Evolutionary conservation across 2,329 filamentous ascomycete species (phyloP).

Genomic region (Botryotinia convoluta): DNA sequence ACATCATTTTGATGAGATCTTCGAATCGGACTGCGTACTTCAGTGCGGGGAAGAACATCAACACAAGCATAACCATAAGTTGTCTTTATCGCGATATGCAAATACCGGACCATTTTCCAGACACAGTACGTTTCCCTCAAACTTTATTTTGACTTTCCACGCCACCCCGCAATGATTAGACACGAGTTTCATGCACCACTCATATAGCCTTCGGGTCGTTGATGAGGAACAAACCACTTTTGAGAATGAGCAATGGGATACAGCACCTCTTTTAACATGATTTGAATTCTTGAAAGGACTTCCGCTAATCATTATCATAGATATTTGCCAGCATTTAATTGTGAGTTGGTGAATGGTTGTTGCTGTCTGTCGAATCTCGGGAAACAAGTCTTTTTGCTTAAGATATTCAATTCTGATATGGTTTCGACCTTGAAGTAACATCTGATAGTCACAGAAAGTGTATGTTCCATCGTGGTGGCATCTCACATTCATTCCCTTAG

Average conservation of each 20-base stretch:
- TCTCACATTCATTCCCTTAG: not conserved
- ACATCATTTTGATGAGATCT: not conserved
- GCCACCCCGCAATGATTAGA: conserved; percentile 76
- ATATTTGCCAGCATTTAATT: not conserved
- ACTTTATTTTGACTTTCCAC: not conserved
- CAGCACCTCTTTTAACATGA: not conserved
- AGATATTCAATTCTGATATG: not conserved
- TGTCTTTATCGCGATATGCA: not conserved
- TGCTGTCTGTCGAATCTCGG: no score
- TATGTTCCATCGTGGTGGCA: no score
- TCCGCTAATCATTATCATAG: not conserved
- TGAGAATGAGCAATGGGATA: conserved; percentile 14
- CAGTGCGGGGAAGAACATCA: not conserved
- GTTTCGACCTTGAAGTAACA: not conserved
- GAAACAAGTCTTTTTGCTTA: not conserved
- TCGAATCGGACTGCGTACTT: not conserved
- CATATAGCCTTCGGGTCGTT: conserved; percentile 83
- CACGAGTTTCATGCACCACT: conserved; percentile 97
- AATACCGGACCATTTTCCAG: not conserved
- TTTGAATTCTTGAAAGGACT: not conserved
- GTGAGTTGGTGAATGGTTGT: not conserved
- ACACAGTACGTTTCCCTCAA: not conserved
- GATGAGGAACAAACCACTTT: conserved; percentile 67
- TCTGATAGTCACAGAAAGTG: not conserved
- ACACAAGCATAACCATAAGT: not conserved